Evolutionary conservation across 331 rosid genomes (phyloP).

Genomic region (Rhamnella rubrinervis): DNA sequence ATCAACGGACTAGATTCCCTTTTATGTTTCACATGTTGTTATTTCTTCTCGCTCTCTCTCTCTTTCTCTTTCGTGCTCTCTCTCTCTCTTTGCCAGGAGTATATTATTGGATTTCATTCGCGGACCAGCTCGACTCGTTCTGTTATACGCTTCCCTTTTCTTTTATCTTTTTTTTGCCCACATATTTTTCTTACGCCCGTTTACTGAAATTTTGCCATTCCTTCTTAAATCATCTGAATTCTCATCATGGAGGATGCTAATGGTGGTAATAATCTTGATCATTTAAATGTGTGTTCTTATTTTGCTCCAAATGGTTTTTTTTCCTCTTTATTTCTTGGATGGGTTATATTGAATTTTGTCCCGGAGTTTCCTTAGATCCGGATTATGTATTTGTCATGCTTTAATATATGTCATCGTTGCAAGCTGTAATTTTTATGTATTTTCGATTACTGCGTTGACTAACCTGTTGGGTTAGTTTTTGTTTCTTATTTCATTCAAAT

Average conservation of each 20-base stretch:
- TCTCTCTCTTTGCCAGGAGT: too few species aligned
- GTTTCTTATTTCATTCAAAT: constrained; percentile 4
- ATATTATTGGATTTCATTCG: neutral
- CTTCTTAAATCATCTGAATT: constrained; percentile 4
- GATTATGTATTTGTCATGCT: too few species aligned
- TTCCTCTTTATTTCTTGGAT: neutral
- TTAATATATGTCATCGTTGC: neutral
- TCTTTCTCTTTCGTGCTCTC: too few species aligned
- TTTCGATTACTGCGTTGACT: neutral
- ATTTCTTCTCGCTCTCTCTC: too few species aligned
- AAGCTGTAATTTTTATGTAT: neutral
- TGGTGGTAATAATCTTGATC: constrained; percentile 22
- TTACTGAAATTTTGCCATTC: constrained; percentile 12
- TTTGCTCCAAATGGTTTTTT: neutral
- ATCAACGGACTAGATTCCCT: too few species aligned
- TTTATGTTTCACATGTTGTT: too few species aligned
- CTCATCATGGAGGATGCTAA: constrained; percentile 46
- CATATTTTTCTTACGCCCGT: neutral
- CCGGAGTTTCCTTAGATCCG: neutral
- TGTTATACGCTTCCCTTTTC: constrained; percentile 6
- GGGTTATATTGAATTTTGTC: neutral
- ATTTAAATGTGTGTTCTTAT: neutral
- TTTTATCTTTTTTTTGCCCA: neutral
- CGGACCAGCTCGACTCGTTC: constrained; percentile 23
- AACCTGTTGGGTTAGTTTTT: neutral